A percentile compares a stretch with the other conserved stretches of the same genome.
These are phyloP conservation scores for Tulasnella sp. DNA, from an alignment of 768 basidiomycete species.

Conservation along the genomic window DNA sequence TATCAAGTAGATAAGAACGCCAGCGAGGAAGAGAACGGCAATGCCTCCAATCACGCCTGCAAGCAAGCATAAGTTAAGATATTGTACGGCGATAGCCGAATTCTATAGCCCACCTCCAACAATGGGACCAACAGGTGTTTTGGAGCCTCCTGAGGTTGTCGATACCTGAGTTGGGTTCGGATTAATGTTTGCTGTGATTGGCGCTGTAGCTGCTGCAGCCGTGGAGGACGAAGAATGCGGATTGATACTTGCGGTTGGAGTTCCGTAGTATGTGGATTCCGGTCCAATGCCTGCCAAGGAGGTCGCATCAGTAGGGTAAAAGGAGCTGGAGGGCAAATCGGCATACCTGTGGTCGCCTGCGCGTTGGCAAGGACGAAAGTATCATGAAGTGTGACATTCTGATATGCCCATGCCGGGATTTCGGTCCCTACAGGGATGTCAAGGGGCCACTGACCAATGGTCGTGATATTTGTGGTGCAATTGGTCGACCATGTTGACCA, in stretches of 20 bases:
- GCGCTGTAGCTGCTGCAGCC: not conserved
- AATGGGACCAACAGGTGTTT: not conserved
- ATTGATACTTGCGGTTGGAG: conserved; percentile 1
- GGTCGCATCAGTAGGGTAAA: not conserved
- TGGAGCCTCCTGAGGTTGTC: not conserved
- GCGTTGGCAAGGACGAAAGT: conserved; percentile 3
- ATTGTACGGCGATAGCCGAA: not conserved
- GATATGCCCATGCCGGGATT: conserved; percentile 55
- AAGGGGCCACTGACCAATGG: conserved; percentile 34
- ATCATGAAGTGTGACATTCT: conserved; percentile 33
- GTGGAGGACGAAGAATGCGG: not conserved
- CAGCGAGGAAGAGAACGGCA: not conserved
- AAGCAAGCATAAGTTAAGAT: not conserved
- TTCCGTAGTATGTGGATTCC: conserved; percentile 11
- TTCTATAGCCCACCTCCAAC: not conserved
- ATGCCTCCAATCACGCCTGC: conserved; percentile 11
- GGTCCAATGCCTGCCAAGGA: not conserved
- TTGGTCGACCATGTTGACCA: conserved; percentile 25
- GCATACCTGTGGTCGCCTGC: not conserved
- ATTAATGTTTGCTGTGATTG: not conserved
- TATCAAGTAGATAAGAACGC: not conserved
- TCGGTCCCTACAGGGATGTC: conserved; percentile 39
- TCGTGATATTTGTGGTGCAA: conserved; percentile 12
- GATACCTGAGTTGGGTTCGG: not conserved
- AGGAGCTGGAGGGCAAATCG: not conserved